These are phyloP conservation scores for cucumber (Cucumis sativus) DNA, from an alignment of 306 rosid genomes.

Conservation along the genomic window DNA sequence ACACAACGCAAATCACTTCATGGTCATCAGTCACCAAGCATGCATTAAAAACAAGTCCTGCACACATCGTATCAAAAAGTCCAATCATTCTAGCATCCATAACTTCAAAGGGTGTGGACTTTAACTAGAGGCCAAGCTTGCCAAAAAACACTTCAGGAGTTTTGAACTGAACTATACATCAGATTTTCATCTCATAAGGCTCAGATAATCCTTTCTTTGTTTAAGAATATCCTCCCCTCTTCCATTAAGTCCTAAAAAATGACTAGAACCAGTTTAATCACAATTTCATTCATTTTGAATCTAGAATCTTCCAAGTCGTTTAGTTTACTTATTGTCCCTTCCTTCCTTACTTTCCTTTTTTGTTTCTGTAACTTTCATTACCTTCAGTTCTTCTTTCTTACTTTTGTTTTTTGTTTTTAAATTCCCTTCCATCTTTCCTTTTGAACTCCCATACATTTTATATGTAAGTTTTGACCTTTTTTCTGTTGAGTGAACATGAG, in stretches of 20 bases:
- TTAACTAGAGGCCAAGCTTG: neutral
- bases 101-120: neutral
- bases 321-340: neutral
- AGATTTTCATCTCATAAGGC: neutral
- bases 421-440: neutral
- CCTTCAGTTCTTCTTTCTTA: neutral
- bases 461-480: neutral
- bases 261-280: neutral
- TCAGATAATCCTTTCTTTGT: neutral
- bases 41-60: neutral
- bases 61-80: neutral
- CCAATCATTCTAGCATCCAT: neutral
- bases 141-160: neutral
- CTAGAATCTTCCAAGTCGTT: neutral
- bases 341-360: too few relatives aligned
- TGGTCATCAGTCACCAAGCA: constrained; percentile 12
- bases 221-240: neutral
- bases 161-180: neutral
- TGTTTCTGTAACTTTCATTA: too few relatives aligned
- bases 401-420: neutral
- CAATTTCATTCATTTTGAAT: neutral
- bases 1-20: constrained; percentile 4
- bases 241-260: neutral
- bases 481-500: neutral
- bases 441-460: neutral